Base-by-base conservation (phyloP, 345 rosid genomes). In the Pistacia atlantica region DNA sequence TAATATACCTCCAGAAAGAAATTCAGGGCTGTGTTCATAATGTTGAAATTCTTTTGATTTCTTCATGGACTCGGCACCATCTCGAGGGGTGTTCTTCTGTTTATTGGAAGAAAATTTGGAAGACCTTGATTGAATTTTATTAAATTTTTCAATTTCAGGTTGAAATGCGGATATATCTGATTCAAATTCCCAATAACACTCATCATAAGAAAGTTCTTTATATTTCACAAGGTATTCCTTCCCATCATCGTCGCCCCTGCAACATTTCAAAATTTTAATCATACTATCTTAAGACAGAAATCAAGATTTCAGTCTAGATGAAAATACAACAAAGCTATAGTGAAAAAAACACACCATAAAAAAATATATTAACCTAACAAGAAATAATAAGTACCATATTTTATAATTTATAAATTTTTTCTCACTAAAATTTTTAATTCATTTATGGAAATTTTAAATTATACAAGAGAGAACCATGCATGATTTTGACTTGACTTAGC, bases 161-260 rank as follows among this genome's bases (percentile, higher is more conserved):
- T 88, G 97, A 85, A 94, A 97, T 33, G 98, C 84, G 76, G 97
- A 89, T 76, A 97, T 87, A 69, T 97, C 98, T 35, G 97, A 79
- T 86, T 94, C 97, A 78, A 89, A 94, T 75, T 97, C 99, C 99
- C 99, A 97, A 72, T 97, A 94, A 76, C 98, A 94, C 84, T 97
- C 99, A 82, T 97, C 99, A 78, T 97, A 97, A 17, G 89, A 13
- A 74, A 97, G 97, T 77, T 97, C 99, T 84, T 97, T 97, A 85
- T 92, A 94, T 86, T 97, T 97, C 20, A 97, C 99, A 77, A 92
- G 84, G 84, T 93, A 97, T 80, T 97, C 94, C 83, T 84, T 89
- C 84, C 85, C 94, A n/a, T 86, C 96, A 63, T 85, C 94, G 45
- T 87, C 91, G 75, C 93, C 97, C 86, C 98, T 97, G 78, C 85